Base-by-base conservation (phyloP, 1,139 yeast species). In the Candida albicans region DNA sequence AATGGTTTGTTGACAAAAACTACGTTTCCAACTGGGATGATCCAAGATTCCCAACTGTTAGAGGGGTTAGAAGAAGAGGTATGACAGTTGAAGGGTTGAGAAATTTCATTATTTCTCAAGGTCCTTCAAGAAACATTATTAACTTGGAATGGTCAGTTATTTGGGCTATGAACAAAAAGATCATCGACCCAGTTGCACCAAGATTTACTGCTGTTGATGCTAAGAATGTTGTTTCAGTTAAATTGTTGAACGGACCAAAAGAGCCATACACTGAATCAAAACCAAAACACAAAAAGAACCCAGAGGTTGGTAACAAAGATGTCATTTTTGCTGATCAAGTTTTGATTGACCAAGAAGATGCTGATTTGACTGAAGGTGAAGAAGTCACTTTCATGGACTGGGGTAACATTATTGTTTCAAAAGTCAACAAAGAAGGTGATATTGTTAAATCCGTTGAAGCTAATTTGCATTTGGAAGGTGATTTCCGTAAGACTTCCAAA, bases 41-140 rank as follows among this genome's bases (percentile, higher is more conserved):
- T 69, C 98, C 99, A 58, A 81, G 99, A 68, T 93, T 93, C 90
- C 99, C 99, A 55, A 93, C 99, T 39, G 96, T 91, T 35, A 84
- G 96, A 70, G 98, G 98, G 75, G 96, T 91, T 44, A 87, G 97
- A 77, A 84, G 98, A 79, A 87, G 99, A 75, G 99, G 99, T 75
- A 93, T 93, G 98, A 84, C 96, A 37, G 95, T 93, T 52, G 97
- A 93, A 72, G 98, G 97, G 54, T 81, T 93, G 66, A 82, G 93
- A 68, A 87, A 87, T 74, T 93, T 91, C 59, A 87, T 93, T 56
- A 77, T 93, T 52, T 79, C 96, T 42, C 98, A 93, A 74, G 99
- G 99, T 61, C 98, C 99, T 37, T 90, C 97, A 40, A 88, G 87
- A 73, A 93, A 93, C 73, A 90, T 93, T 57, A 85, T 91, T 63